A percentile compares a stretch with the other conserved stretches of the same genome.
Conservation (phyloP, 352 stramenopile species). For the Globisporangium carolinianum region DNA sequence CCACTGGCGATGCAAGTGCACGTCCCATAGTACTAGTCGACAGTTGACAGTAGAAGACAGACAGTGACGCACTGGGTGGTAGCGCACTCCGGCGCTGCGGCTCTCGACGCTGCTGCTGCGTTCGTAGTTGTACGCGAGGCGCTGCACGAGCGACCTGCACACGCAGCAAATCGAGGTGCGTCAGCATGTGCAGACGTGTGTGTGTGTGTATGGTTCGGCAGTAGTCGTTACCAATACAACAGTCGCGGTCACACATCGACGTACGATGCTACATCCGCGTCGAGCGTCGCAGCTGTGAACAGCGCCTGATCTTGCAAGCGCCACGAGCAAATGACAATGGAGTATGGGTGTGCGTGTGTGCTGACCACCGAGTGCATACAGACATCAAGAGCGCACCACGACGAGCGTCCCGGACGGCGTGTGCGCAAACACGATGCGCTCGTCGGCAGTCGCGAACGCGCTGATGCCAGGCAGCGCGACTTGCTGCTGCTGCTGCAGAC, state of each 20-base stretch:
- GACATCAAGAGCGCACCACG: conserved; percentile 13
- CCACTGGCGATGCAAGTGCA: too few species aligned
- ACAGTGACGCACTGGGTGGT: conserved; percentile 22
- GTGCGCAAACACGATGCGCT: conserved; percentile 37
- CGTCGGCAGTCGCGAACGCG: conserved; percentile 30
- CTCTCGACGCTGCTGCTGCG: conserved; percentile 18
- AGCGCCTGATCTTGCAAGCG: conserved; percentile 16
- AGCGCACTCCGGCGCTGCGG: conserved; percentile 17
- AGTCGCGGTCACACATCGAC: neutral
- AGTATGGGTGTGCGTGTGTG: neutral
- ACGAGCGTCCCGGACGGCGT: conserved; percentile 31
- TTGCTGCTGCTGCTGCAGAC: neutral
- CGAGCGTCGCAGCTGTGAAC: conserved; percentile 26
- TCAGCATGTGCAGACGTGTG: neutral
- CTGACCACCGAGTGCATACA: neutral
- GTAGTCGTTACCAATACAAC: too few species aligned
- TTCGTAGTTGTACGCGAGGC: conserved; percentile 46
- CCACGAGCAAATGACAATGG: neutral
- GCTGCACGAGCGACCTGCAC: conserved; percentile 25
- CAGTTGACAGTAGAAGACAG: too few species aligned
- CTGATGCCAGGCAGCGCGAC: conserved; percentile 16
- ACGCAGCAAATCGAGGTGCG: neutral
- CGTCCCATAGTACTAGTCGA: too few species aligned
- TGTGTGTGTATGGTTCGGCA: neutral
- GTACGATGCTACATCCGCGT: conserved; percentile 25